Evolutionary conservation across 345 rosid species (phyloP).

Genomic region (Pugionium dolabratum): DNA sequence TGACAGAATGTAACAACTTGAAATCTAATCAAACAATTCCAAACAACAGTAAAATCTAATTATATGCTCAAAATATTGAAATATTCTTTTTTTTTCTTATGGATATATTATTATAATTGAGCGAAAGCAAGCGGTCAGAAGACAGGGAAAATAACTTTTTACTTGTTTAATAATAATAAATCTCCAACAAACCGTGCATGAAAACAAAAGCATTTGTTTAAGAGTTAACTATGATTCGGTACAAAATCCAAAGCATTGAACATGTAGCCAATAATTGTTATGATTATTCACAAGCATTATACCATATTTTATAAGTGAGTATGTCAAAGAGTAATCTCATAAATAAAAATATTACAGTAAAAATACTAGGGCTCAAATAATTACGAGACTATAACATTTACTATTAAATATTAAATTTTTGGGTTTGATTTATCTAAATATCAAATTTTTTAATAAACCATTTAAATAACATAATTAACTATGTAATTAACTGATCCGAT

Average conservation of each 20-base stretch:
- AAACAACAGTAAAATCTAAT: slow-evolving; percentile 17
- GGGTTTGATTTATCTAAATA: no score
- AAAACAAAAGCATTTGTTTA: slow-evolving; percentile 21
- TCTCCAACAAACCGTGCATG: slow-evolving; percentile 40
- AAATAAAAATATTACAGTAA: no score
- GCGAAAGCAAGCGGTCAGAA: slow-evolving; percentile 41
- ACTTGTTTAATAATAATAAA: not conserved
- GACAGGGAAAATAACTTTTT: slow-evolving; percentile 31
- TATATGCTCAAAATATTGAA: slow-evolving; percentile 17
- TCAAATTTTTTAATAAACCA: no score
- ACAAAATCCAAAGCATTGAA: slow-evolving; percentile 47
- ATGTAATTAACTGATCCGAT: no score
- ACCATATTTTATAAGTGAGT: slow-evolving; percentile 13
- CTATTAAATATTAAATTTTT: no score
- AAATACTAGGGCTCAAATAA: no score
- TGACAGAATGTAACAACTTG: slow-evolving; percentile 37
- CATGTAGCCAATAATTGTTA: slow-evolving; percentile 39
- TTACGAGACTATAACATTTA: no score
- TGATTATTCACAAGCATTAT: slow-evolving; percentile 38
- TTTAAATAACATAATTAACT: no score
- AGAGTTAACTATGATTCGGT: slow-evolving; percentile 37
- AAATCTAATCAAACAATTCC: slow-evolving; percentile 22
- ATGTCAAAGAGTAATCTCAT: no score
- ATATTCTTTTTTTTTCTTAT: slow-evolving; percentile 2
- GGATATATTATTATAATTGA: slow-evolving; percentile 18